Evolutionary conservation across 2,329 filamentous ascomycete genomes (phyloP), one percentile per base, ranked within the genome.

Genomic region (Colletotrichum ledebouriae): DNA sequence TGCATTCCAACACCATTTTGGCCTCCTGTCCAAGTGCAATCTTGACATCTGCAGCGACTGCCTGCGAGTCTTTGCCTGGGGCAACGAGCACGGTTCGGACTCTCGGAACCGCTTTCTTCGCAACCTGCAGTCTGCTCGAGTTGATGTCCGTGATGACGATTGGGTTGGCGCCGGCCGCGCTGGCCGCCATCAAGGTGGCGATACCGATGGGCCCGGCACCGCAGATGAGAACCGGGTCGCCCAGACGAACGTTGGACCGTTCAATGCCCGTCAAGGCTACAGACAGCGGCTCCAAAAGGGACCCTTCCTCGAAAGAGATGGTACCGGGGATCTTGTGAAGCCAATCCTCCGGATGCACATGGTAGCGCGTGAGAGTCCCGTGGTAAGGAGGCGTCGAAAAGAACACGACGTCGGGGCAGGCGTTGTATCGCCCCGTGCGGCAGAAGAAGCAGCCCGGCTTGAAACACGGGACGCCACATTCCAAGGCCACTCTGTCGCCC

Each of bases 1-100:
- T 91, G 78, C 89, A 92, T 75, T 91, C 90, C 76, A 92, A 82
- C 3, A 85, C 86, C 37, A 90, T 78, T 33, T 85, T 83, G 2
- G 89, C 88, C 73, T 90, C 63, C 33, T 66, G 57, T 5, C 57
- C 69, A 17, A 76, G 76, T 3, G 74, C 58, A 6, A 71, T 71
- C 55, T 72, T 72, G 57, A 75, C 72, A 52, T 76, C 73, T 59
- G 73, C 73, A 5, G 70, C 63, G 9, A 39, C 41, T 17, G 20
- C 49, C 22, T 49, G 47, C 15, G 57, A 25, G 15, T 66, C 63
- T 15, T 66, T 66, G 1, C 57, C 57, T 2, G 46, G 41, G 11
- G 39, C 15, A 42, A 66, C 34, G 22, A 66, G 49, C 13, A 66
- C 41, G 33, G 58, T 66, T n/a, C 63, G 47, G 6, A 49, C 58